These are phyloP conservation scores for Blastobotrys indianensis DNA, from an alignment of 1,139 yeast genomes.

Conservation along the genomic window DNA sequence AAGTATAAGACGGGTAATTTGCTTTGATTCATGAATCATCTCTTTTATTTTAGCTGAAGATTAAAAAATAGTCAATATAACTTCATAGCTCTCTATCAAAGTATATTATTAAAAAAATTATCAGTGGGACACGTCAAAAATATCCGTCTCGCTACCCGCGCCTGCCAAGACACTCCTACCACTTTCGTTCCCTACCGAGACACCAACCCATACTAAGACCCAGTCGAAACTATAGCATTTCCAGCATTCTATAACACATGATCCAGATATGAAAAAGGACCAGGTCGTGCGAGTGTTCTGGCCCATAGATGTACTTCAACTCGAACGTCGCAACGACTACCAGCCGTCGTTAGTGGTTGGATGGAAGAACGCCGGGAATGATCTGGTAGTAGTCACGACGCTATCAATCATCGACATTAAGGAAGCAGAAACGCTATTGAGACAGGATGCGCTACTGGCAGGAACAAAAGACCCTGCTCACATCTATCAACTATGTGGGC, in stretches of 20 bases:
- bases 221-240: neutral
- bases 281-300: slow-evolving; percentile 31
- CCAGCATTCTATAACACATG: neutral
- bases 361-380: slow-evolving; percentile 29
- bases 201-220: no score
- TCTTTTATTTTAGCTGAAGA: no score
- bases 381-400: slow-evolving; percentile 33
- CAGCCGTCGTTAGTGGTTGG: slow-evolving; percentile 31
- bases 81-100: no score
- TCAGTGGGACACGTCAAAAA: no score
- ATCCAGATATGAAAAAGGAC: neutral
- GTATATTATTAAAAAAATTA: no score
- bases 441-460: slow-evolving; percentile 25
- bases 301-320: slow-evolving; percentile 32
- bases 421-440: slow-evolving; percentile 26
- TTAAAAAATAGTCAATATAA: no score
- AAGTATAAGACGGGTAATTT: no score
- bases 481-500: slow-evolving; percentile 28
- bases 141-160: no score
- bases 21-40: no score
- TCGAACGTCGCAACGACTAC: slow-evolving; percentile 19
- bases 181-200: neutral
- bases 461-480: slow-evolving; percentile 24
- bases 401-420: slow-evolving; percentile 28
- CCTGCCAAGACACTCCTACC: no score